Percentiles rank a stretch among this genome's conserved stretches.
phyloP scores from a whole-genome alignment of 495 filamentous ascomycete genomes.

The Hyaloscypha bicolor region DNA sequence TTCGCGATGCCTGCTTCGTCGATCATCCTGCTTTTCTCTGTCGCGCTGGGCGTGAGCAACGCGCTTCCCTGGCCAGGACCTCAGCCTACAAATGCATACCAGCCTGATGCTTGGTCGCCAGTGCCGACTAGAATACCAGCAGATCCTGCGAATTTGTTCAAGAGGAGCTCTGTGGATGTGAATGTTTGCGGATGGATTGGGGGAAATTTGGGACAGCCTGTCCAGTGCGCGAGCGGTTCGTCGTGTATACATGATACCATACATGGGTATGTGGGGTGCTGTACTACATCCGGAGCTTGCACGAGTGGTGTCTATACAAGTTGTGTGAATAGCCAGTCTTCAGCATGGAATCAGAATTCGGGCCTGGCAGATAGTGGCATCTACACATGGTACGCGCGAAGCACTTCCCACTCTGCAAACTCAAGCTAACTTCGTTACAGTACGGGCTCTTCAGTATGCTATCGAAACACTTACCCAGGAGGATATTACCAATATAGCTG shows the following conservation, averaged over 20 bases:
- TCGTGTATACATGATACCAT: conserved; percentile 32
- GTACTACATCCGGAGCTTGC: conserved; percentile 31
- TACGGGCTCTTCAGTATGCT: conserved; percentile 22
- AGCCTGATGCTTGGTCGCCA: conserved; percentile 28
- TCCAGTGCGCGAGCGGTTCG: conserved; percentile 25
- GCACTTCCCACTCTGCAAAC: background rate
- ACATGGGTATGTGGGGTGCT: conserved; percentile 31
- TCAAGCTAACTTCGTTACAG: conserved; percentile 15
- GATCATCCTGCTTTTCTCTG: conserved; percentile 24
- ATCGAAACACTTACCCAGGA: conserved; percentile 31
- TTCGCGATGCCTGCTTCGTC: conserved; percentile 33
- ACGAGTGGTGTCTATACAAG: conserved; percentile 31
- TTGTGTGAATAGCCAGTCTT: conserved; percentile 29
- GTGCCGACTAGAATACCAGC: conserved; percentile 24
- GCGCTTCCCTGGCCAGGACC: conserved; percentile 28
- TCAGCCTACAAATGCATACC: conserved; percentile 25
- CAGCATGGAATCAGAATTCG: conserved; percentile 20
- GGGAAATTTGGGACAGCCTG: conserved; percentile 17
- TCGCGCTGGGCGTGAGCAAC: conserved; percentile 19
- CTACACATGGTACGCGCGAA: conserved; percentile 25
- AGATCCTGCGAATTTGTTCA: conserved; percentile 27
- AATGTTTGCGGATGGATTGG: conserved; percentile 33
- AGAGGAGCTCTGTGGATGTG: conserved; percentile 26
- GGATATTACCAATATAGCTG: conserved; percentile 30
- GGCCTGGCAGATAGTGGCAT: conserved; percentile 26